These are phyloP conservation scores for Sistotremastrum suecicum DNA, from an alignment of 768 basidiomycete genomes.

Conservation along the genomic window DNA sequence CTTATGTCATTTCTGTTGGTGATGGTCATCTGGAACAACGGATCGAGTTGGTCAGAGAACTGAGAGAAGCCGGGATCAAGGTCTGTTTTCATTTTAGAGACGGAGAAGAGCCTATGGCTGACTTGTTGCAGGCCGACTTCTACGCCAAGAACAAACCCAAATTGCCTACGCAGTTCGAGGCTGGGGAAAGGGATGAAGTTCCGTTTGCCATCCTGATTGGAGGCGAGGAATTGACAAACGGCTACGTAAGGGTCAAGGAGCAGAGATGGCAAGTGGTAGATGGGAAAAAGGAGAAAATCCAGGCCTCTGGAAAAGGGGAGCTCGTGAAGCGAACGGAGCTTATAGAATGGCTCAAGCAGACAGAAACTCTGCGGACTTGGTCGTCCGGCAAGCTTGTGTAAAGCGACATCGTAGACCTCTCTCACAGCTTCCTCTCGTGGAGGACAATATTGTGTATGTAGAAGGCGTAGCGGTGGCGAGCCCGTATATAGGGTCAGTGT, in stretches of 20 bases:
- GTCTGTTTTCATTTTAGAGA: slow-evolving; percentile 22
- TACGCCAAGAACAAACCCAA: slow-evolving; percentile 90
- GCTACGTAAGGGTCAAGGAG: slow-evolving; percentile 82
- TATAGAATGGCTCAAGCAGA: slow-evolving; percentile 44
- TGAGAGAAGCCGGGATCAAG: slow-evolving; percentile 82
- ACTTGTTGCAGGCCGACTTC: slow-evolving; percentile 61
- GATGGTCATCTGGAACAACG: slow-evolving; percentile 81
- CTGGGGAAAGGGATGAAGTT: slow-evolving; percentile 81
- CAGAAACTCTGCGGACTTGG: neutral
- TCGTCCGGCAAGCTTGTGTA: too few species aligned
- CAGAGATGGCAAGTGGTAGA: slow-evolving; percentile 70
- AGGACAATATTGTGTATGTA: too few species aligned
- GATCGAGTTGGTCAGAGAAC: slow-evolving; percentile 60
- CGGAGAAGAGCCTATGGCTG: neutral
- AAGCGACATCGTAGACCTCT: too few species aligned
- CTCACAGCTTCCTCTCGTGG: too few species aligned
- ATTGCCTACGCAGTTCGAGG: slow-evolving; percentile 71
- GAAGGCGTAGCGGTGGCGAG: too few species aligned
- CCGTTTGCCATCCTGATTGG: slow-evolving; percentile 93
- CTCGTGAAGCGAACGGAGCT: slow-evolving; percentile 50
- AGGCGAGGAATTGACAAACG: slow-evolving; percentile 68
- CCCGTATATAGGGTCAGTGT: too few species aligned
- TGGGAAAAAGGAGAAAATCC: slow-evolving; percentile 53
- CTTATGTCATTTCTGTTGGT: slow-evolving; percentile 84
- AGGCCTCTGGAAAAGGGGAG: slow-evolving; percentile 47